These are phyloP conservation scores for Trichophyton equinum DNA, from an alignment of 2,329 filamentous ascomycete species.

Conservation along the genomic window DNA sequence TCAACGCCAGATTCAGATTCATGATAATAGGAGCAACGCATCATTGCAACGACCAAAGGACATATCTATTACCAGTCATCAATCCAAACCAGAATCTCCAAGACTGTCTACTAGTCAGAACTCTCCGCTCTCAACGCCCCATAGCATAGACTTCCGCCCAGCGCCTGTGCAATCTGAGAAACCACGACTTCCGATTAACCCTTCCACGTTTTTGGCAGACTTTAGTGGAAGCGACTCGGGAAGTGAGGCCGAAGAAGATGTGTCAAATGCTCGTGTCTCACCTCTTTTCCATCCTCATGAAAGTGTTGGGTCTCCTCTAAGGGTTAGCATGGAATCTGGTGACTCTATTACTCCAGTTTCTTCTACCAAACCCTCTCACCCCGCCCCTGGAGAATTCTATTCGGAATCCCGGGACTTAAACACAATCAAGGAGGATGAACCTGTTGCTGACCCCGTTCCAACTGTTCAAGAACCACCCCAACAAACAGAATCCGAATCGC, in stretches of 20 bases:
- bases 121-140: conserved; percentile 9
- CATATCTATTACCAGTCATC: conserved; percentile 27
- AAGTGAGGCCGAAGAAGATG: conserved; percentile 23
- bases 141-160: background rate
- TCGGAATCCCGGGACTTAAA: conserved; percentile 30
- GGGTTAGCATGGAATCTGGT: conserved; percentile 22
- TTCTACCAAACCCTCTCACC: conserved; percentile 20
- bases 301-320: conserved; percentile 25
- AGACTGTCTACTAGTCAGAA: conserved; percentile 14
- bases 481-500: conserved; percentile 48
- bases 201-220: conserved; percentile 25
- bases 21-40: conserved; percentile 58
- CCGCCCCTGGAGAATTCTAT: conserved; percentile 23
- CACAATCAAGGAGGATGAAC: conserved; percentile 27
- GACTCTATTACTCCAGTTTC: conserved; percentile 8
- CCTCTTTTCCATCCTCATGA: conserved; percentile 20
- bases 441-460: conserved; percentile 7
- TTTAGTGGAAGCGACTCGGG: conserved; percentile 30
- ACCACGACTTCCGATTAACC: conserved; percentile 11
- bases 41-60: conserved; percentile 25
- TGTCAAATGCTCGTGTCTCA: conserved; percentile 17
- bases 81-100: conserved; percentile 26
- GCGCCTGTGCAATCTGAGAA: background rate
- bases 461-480: conserved; percentile 1
- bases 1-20: conserved; percentile 68